Evolutionary conservation across 179 eudicot species (phyloP).

Genomic region (Vitellaria paradoxa): DNA sequence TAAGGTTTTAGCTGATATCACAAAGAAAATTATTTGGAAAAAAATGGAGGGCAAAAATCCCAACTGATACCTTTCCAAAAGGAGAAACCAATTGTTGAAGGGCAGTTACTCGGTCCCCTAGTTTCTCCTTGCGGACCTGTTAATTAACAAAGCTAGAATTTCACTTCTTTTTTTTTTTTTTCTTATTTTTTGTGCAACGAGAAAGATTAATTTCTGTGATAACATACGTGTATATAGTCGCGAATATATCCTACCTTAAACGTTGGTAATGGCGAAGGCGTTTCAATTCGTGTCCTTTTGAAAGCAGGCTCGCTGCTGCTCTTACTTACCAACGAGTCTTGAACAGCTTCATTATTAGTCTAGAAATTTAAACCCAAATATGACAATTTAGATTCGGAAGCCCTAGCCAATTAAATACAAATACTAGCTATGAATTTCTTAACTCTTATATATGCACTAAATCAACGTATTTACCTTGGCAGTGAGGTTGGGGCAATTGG

Average conservation of each 20-base stretch:
- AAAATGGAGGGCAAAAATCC: not conserved
- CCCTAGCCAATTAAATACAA: not conserved
- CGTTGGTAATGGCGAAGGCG: slow-evolving; percentile 82
- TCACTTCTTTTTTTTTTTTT: slow-evolving; percentile 7
- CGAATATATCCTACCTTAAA: slow-evolving; percentile 53
- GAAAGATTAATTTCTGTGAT: not conserved
- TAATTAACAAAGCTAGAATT: not conserved
- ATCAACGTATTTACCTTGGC: slow-evolving; percentile 26
- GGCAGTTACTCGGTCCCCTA: slow-evolving; percentile 93
- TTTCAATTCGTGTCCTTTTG: slow-evolving; percentile 70
- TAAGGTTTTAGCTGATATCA: not conserved
- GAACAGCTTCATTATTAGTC: slow-evolving; percentile 32
- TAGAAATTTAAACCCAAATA: not conserved
- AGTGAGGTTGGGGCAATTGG: slow-evolving; percentile 14
- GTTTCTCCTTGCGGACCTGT: slow-evolving; percentile 92
- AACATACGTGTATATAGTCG: too few species aligned
- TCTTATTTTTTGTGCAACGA: too few species aligned
- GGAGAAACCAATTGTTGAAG: slow-evolving; percentile 96
- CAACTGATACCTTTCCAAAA: slow-evolving; percentile 79
- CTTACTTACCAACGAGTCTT: slow-evolving; percentile 16
- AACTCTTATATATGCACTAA: too few species aligned
- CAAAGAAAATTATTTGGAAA: not conserved
- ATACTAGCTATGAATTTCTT: too few species aligned
- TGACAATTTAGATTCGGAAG: slow-evolving; percentile 1
- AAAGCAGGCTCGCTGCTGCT: slow-evolving; percentile 35